Evolutionary conservation across 805 yeast genomes (phyloP), one percentile per base, ranked within the genome.

Genomic region (Ogataea minuta): DNA sequence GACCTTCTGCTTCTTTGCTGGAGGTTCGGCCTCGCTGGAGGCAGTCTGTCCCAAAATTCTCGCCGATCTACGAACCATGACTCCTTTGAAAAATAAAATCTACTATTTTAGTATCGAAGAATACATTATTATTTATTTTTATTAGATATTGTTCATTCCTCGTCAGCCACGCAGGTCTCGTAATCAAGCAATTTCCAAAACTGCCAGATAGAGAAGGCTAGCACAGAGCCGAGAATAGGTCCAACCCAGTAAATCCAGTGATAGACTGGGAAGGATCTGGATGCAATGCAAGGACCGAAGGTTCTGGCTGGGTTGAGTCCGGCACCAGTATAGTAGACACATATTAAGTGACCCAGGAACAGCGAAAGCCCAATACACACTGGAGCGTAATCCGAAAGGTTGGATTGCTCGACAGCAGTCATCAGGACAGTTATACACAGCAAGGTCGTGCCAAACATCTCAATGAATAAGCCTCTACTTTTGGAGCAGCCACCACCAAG

Each of bases 191-290:
- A 53, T 63, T 77, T 80, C 67, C 86, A 70, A 34, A 77, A 48
- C 59, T 79, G 72, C 83, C 86, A 84, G 49, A 85, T 70, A 45
- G 73, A 74, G 50, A 73, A 77, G 13, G 95, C 81, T 50, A 86
- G 59, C 40, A 72, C 45, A 9, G 90, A 67, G 49, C 95, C 95
- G 43, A 84, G 57, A 39, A 80, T 53, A 45, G 96, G 95, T 39
- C 96, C 96, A 42, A 87, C 78, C 93, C 95, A 86, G 74, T 87
- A 87, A 50, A 88, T 86, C 95, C 95, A 87, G 72, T 80, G 88
- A 68, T 87, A 87, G 56, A 56, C 61, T 24, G 95, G 95, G 81
- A 88, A 88, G 15, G 76, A 70, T 41, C 63, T 70, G 39, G 76
- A 74, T 44, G 89, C 95, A 45, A 86, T 69, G 60, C 81, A 75